Conservation (phyloP, 2,329 filamentous ascomycete species). For the Fusarium circinatum region DNA sequence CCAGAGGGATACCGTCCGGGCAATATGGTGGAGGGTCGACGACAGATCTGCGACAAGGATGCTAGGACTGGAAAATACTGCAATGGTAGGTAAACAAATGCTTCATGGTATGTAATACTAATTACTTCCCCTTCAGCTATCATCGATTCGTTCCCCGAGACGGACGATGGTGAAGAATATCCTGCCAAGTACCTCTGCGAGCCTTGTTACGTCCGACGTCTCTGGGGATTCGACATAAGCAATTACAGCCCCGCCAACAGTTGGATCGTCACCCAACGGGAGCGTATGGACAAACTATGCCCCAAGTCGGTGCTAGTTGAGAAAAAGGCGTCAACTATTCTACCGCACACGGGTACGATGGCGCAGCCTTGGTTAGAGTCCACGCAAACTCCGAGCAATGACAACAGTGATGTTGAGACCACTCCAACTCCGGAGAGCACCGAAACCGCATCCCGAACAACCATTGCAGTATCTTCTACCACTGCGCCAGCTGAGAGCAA, state of each 20-base stretch:
- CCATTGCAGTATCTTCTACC: fast-evolving
- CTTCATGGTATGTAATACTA: no score
- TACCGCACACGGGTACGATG: background rate
- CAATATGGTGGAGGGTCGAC: background rate
- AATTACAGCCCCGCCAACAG: background rate
- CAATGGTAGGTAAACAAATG: background rate
- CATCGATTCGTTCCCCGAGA: background rate
- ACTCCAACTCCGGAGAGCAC: background rate
- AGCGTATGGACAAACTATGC: background rate
- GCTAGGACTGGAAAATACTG: background rate
- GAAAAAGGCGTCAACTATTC: background rate
- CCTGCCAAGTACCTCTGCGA: background rate
- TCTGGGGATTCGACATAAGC: slow-evolving; percentile 3
- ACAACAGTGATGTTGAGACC: fast-evolving
- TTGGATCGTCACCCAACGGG: background rate
- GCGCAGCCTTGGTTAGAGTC: background rate
- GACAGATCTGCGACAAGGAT: slow-evolving; percentile 14
- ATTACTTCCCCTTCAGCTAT: background rate
- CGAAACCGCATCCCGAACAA: fast-evolving
- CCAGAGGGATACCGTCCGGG: background rate
- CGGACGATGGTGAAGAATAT: background rate
- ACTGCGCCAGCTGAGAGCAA: background rate
- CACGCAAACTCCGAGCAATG: background rate
- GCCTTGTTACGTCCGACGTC: slow-evolving; percentile 3
- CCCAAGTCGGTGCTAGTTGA: background rate